Evolutionary conservation across 352 stramenopile species (phyloP).

Genomic region (Phytophthora ohioensis): DNA sequence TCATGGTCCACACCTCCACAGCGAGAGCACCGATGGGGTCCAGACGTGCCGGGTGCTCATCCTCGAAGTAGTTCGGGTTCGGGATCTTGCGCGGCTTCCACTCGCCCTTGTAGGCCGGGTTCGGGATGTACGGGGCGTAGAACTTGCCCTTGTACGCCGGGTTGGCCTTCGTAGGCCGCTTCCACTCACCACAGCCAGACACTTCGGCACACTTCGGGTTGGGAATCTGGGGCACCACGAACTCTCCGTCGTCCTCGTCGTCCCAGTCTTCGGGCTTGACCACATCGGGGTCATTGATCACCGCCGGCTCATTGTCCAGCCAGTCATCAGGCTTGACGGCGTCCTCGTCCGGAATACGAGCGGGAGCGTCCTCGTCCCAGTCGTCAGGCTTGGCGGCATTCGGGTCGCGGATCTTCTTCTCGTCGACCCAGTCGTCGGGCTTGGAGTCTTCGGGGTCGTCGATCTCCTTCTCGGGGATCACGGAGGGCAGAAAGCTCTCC

Average conservation of each 20-base stretch:
- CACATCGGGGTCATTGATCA: constrained; percentile 86
- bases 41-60: constrained; percentile 80
- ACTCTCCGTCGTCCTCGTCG: constrained; percentile 94
- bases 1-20: constrained; percentile 94
- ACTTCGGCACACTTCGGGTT: constrained; percentile 90
- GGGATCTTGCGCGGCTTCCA: constrained; percentile 92
- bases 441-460: constrained; percentile 93
- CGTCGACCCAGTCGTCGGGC: constrained; percentile 94
- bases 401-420: constrained; percentile 89
- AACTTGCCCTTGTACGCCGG: constrained; percentile 95
- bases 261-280: constrained; percentile 94
- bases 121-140: constrained; percentile 89
- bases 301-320: constrained; percentile 84
- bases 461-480: constrained; percentile 92
- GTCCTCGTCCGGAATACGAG: constrained; percentile 84
- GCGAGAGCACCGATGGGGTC: constrained; percentile 90
- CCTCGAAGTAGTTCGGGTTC: constrained; percentile 92
- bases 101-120: constrained; percentile 93
- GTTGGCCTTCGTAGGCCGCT: constrained; percentile 88
- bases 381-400: constrained; percentile 90
- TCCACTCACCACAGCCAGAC: constrained; percentile 93
- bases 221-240: constrained; percentile 85
- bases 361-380: constrained; percentile 94
- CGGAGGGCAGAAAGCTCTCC: constrained; percentile 84
- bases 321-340: constrained; percentile 92